Percentiles rank a stretch among this genome's conserved stretches.
Conservation (phyloP, 306 rosid genomes). For the Adenanthera pavonina region DNA sequence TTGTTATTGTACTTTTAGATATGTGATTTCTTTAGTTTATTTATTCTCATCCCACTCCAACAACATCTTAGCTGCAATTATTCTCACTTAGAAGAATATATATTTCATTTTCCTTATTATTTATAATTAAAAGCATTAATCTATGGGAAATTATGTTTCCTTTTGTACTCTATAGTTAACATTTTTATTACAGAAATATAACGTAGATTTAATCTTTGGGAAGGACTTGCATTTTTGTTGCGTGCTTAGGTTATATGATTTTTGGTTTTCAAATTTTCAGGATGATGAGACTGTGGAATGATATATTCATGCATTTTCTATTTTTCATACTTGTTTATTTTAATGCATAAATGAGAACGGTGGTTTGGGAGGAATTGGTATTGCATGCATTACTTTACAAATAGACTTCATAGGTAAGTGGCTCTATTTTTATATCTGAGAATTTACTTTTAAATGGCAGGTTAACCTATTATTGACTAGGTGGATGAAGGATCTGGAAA, state of each 20-base stretch:
- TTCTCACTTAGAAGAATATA: background rate
- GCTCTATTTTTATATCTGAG: constrained; percentile 30
- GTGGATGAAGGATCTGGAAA: constrained; percentile 99
- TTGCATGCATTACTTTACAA: background rate
- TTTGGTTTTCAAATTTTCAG: background rate
- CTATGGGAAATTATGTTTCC: background rate
- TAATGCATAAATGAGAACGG: background rate
- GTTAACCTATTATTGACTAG: constrained; percentile 81
- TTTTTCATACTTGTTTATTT: background rate
- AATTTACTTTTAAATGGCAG: constrained; percentile 57
- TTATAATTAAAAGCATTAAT: background rate
- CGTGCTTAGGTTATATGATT: background rate
- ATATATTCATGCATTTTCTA: constrained; percentile 13
- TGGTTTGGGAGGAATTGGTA: constrained; percentile 1
- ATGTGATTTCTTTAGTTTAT: background rate
- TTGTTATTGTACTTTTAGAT: too few relatives aligned
- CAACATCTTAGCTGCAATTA: background rate
- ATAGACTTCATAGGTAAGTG: background rate
- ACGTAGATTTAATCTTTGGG: background rate
- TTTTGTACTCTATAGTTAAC: background rate
- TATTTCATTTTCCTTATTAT: background rate
- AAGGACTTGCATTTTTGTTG: background rate
- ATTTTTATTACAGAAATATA: background rate
- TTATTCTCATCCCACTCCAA: background rate
- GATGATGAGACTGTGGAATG: constrained; percentile 7